Percentiles rank a stretch among this genome's conserved stretches.
Conservation (phyloP, 768 basidiomycete species). For the Leccinum pellstonianum region DNA sequence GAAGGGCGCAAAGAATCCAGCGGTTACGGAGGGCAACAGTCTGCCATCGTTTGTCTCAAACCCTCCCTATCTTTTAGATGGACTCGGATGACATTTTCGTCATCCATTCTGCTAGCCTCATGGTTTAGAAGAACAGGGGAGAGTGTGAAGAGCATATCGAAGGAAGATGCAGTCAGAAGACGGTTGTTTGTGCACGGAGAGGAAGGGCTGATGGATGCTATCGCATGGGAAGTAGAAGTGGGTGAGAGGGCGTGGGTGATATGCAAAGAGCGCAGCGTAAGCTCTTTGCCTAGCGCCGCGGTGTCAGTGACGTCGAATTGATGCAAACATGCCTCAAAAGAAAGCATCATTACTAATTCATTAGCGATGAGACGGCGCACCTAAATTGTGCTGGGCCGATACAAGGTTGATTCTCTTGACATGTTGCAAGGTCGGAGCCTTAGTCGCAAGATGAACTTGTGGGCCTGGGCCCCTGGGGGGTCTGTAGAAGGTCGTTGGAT, state of each 20-base stretch:
- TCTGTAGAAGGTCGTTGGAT: constrained; percentile 37
- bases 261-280: constrained; percentile 57
- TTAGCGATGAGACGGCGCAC: constrained; percentile 57
- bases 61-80: no score
- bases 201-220: constrained; percentile 57
- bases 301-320: neutral
- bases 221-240: constrained; percentile 72
- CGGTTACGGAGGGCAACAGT: no score
- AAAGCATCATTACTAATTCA: constrained; percentile 50
- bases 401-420: constrained; percentile 81
- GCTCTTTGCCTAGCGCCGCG: constrained; percentile 53
- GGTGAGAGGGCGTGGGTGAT: constrained; percentile 77
- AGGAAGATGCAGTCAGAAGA: no score
- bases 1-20: no score
- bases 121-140: no score
- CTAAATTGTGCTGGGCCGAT: constrained; percentile 67
- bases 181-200: no score
- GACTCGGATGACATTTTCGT: no score
- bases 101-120: no score
- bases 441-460: constrained; percentile 55
- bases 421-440: constrained; percentile 69
- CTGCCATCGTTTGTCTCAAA: no score
- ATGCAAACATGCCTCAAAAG: constrained; percentile 45
- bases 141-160: no score
- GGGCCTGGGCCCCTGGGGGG: constrained; percentile 52